phyloP scores from a whole-genome alignment of 768 basidiomycete species.

The Neoboletus subvelutipes region DNA sequence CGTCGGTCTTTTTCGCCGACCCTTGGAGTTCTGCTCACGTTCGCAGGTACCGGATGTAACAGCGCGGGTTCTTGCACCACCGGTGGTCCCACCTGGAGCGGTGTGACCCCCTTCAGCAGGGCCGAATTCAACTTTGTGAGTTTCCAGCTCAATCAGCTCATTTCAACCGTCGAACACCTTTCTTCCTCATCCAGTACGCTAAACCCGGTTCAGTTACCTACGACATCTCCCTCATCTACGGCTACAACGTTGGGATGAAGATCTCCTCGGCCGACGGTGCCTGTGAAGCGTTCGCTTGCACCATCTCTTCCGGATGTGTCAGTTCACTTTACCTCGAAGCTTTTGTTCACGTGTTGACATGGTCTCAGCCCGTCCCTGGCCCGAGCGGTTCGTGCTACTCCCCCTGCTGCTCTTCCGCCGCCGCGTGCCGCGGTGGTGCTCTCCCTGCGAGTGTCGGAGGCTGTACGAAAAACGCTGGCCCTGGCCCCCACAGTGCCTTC shows the following conservation, averaged over 20 bases:
- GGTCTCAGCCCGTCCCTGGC: constrained; percentile 28
- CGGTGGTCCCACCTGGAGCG: constrained; percentile 31
- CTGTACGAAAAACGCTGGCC: constrained; percentile 29
- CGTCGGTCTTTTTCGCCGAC: neutral
- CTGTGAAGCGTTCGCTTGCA: constrained; percentile 34
- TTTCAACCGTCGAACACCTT: neutral
- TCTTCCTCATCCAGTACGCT: constrained; percentile 13
- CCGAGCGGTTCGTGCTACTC: constrained; percentile 28
- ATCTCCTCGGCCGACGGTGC: constrained; percentile 27
- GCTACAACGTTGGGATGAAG: constrained; percentile 36
- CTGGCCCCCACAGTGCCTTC: constrained; percentile 32
- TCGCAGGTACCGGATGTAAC: constrained; percentile 29
- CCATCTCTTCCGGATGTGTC: constrained; percentile 31
- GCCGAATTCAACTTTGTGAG: constrained; percentile 35
- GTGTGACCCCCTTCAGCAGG: constrained; percentile 32
- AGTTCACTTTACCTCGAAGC: constrained; percentile 1
- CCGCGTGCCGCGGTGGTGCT: constrained; percentile 29
- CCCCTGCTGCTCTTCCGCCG: constrained; percentile 29
- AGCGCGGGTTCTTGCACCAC: constrained; percentile 28
- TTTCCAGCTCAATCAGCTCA: neutral
- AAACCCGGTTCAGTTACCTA: constrained; percentile 31
- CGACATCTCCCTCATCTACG: constrained; percentile 36
- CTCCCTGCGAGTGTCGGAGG: constrained; percentile 29
- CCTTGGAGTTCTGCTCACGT: constrained; percentile 4
- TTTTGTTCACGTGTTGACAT: constrained; percentile 1